Evolutionary conservation across 75 land plant genomes (phyloP).

Genomic region (Larix kaempferi): DNA sequence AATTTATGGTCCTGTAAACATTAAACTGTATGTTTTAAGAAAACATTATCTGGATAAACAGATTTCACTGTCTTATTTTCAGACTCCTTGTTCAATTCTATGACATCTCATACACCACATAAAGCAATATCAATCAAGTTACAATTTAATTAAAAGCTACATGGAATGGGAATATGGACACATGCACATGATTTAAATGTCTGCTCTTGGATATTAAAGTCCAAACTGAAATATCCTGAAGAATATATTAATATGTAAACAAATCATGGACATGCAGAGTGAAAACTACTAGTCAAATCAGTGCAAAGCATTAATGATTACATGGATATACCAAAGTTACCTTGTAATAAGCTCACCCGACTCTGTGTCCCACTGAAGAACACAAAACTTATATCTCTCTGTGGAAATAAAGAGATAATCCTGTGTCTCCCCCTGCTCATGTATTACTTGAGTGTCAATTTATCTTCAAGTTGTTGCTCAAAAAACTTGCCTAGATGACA

Average conservation of each 20-base stretch:
- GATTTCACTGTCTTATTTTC: no score
- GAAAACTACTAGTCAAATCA: no score
- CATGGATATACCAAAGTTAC: constrained; percentile 25
- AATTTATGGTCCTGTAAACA: no score
- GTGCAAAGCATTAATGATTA: not conserved
- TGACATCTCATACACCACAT: not conserved
- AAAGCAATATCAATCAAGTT: not conserved
- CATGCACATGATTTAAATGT: not conserved
- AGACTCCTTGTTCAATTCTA: not conserved
- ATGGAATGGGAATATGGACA: not conserved
- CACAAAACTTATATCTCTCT: constrained; percentile 98
- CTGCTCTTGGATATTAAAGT: not conserved
- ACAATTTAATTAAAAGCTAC: not conserved
- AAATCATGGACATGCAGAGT: no score
- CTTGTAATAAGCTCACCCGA: constrained; percentile 84
- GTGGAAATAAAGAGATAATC: constrained; percentile 95
- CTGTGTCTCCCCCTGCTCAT: constrained; percentile 90
- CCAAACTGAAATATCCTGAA: not conserved
- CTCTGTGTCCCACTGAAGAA: constrained; percentile 97
- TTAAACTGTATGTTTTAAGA: no score
- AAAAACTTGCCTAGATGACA: not conserved
- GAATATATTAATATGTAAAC: not conserved
- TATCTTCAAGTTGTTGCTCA: not conserved
- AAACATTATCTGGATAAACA: no score
- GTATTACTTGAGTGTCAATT: not conserved